A percentile compares a stretch with the other conserved stretches of the same genome.
These are phyloP conservation scores for Xylaria sp. DNA, from an alignment of 2,329 filamentous ascomycete species.

Conservation along the genomic window DNA sequence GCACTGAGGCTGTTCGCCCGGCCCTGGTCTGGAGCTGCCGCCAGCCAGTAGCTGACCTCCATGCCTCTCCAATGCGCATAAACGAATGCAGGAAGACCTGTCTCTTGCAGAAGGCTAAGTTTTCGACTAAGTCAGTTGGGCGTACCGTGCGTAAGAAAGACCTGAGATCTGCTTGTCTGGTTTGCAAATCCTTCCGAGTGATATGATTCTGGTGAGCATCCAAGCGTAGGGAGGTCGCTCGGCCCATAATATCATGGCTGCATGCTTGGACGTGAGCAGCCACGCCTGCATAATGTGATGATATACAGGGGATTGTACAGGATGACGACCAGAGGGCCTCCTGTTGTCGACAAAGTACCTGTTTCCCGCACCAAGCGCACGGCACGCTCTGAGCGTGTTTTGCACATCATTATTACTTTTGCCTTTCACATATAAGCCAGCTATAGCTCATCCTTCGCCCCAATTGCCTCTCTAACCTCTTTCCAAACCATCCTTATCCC, in stretches of 20 bases:
- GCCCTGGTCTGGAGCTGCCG: constrained; percentile 19
- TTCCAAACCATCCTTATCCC: constrained; percentile 12
- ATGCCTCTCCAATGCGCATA: constrained; percentile 29
- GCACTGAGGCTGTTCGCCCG: constrained; percentile 32
- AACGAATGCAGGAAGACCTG: constrained; percentile 26
- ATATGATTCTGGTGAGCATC: constrained; percentile 22
- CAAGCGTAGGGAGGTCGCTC: constrained; percentile 15
- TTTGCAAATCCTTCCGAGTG: constrained; percentile 12
- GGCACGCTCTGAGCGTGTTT: constrained; percentile 9
- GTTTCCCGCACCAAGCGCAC: constrained; percentile 25
- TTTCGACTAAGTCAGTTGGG: constrained; percentile 12
- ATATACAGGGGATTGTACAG: constrained; percentile 17
- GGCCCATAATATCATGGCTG: constrained; percentile 16
- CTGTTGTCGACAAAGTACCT: constrained; percentile 5
- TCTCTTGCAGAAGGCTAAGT: constrained; percentile 23
- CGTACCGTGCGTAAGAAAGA: constrained; percentile 23
- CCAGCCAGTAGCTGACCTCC: constrained; percentile 32
- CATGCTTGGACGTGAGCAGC: constrained; percentile 28
- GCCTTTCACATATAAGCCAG: constrained; percentile 31
- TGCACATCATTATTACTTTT: not conserved
- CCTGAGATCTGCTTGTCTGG: constrained; percentile 20
- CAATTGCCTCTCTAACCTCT: constrained; percentile 10
- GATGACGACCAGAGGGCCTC: constrained; percentile 2
- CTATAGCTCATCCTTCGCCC: constrained; percentile 21
- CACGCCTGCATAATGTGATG: constrained; percentile 24